A percentile compares a stretch with the other conserved stretches of the same genome.
These are phyloP conservation scores for Phylloboletellus chloephorus DNA, from an alignment of 1,284 basidiomycete species.

Conservation along the genomic window DNA sequence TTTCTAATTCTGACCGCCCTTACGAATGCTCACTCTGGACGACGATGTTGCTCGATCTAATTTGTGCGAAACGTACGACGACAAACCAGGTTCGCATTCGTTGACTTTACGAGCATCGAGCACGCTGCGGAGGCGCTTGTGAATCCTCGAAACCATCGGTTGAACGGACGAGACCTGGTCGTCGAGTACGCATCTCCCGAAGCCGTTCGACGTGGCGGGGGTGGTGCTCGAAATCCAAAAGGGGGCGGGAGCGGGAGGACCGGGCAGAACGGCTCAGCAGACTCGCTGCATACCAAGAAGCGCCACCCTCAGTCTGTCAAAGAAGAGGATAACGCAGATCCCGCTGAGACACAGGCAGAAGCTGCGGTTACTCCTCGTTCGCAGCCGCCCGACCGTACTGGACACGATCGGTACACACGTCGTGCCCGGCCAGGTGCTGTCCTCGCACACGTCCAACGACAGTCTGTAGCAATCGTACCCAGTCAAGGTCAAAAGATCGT, in stretches of 20 bases:
- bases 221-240: constrained; percentile 24
- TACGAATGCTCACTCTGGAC: background rate
- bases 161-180: constrained; percentile 80
- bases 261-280: constrained; percentile 4
- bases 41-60: constrained; percentile 16
- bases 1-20: constrained; percentile 1
- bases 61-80: background rate
- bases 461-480: constrained; percentile 80
- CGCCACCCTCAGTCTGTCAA: constrained; percentile 1
- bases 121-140: constrained; percentile 80
- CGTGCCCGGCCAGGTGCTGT: constrained; percentile 86
- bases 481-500: constrained; percentile 78
- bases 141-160: constrained; percentile 78
- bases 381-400: constrained; percentile 7
- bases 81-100: constrained; percentile 78
- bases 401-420: constrained; percentile 15
- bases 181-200: constrained; percentile 88
- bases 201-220: constrained; percentile 69
- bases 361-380: background rate
- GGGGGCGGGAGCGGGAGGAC: constrained; percentile 12
- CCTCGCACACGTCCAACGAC: constrained; percentile 81
- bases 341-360: background rate
- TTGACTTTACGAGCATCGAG: constrained; percentile 81
- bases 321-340: constrained; percentile 2
- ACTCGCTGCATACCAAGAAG: constrained; percentile 2